Base-by-base conservation (phyloP, 2,329 filamentous ascomycete genomes). In the Lachnellula hyalina region DNA sequence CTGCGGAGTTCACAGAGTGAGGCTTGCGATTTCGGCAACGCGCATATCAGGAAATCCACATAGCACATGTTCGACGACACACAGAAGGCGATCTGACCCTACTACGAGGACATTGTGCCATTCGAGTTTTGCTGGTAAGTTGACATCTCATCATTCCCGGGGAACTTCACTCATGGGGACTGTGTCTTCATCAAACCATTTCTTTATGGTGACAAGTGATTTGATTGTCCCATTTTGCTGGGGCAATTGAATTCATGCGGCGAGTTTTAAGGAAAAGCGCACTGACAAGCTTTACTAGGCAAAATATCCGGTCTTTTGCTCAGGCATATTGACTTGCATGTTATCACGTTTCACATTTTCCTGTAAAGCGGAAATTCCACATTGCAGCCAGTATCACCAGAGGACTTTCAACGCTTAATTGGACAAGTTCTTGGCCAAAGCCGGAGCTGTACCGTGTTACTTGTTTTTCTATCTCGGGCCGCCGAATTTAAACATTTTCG, bases 311-410 rank as follows among this genome's bases (percentile, higher is more conserved):
- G 28, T 45, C 40, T 52, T 58, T 55, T 61, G 63, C 58, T 64
- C 55, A 56, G 62, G 62, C 63, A 67, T 66, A 67, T 61, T 49
- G 42, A 51, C 54, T 40, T 61, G 61, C 61, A 59, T 62, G 50
- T 49, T 63, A 66, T 63, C 52, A 34, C 57, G 65, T 67, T 65
- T 65, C 65, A 66, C 34, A 47, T 55, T 52, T 57, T 45, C 40
- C 52, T 52, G 50, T 48, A 52, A 49, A 57, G 50, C 59, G 56
- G 60, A 47, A 45, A 53, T 45, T 50, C 51, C 49, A 58, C 53
- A 51, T 14, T 41, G 21, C 42, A 49, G n/a, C 41, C 47, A 12
- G 44, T 50, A 44, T 38, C 48, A 40, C 52, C 35, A 34, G 57
- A 34, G 57, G 45, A 57, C 54, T 47, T 55, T 48, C 38, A 36